Base-by-base conservation (phyloP, 179 eudicot genomes). In the Corrigiola litoralis region DNA sequence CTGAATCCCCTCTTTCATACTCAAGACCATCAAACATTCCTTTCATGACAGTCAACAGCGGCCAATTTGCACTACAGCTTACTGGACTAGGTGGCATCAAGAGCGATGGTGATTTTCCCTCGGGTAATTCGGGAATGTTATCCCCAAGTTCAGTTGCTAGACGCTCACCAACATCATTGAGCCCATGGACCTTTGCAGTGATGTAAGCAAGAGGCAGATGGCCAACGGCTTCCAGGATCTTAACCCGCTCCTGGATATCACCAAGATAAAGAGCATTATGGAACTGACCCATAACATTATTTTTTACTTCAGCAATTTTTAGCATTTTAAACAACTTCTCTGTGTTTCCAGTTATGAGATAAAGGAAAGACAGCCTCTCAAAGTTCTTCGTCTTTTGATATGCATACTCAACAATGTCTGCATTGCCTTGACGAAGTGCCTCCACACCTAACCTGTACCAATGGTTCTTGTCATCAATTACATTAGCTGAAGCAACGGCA, bases 371-470 rank as follows among this genome's bases (percentile, higher is more conserved):
- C 48, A 90, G 63, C 77, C 97, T 82, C 78, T 83, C 96, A 44
- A 91, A 89, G 69, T 91, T 91, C 77, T 90, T 90, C 25, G 97
- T 91, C 71, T 80, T 88, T 78, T 91, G 97, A 75, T 91, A 88
- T 6, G 96, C 89, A 77, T 88, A 88, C 72, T 91, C 97, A 42
- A 91, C 96, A 56, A 91, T 91, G 37, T 89, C 94, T 17, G 97
- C 81, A 76, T 91, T 91, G 45, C 97, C 96, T 80, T 91, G 97
- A 40, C 97, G 96, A 70, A 91, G 89, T 46, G 97, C 91, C 83
- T 91, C 97, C 57, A 91, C 89, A n/a, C 97, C 97, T 55, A 91
- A 72, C 56, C 77, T 86, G 72, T 91, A 91, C 96, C 97, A 91
- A 66, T 86, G 79, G 67, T 87, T 91, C 69, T 89, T 91, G 78